phyloP scores from a whole-genome alignment of 805 yeast species.

The Lipomyces anomalus region DNA sequence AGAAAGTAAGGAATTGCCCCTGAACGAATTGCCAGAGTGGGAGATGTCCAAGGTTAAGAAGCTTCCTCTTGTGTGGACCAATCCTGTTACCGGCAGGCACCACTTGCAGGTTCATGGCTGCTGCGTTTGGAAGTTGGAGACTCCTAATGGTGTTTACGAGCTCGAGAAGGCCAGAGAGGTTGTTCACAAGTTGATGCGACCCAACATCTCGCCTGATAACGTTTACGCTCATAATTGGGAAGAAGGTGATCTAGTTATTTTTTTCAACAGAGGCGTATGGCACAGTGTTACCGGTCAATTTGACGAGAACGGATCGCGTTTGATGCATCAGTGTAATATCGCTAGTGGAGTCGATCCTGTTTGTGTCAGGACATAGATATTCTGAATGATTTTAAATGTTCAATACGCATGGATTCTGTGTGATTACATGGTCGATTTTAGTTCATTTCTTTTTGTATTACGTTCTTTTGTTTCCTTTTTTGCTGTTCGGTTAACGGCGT shows the following conservation, averaged over 20 bases:
- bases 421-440: no score
- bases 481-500: no score
- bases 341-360: slow-evolving; percentile 46
- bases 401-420: no score
- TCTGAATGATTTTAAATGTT: no score
- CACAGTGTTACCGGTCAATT: slow-evolving; percentile 90
- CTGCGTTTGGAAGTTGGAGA: slow-evolving; percentile 63
- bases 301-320: slow-evolving; percentile 66
- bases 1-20: slow-evolving; percentile 64
- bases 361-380: no score
- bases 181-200: slow-evolving; percentile 73
- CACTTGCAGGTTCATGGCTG: slow-evolving; percentile 87
- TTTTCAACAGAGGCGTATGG: slow-evolving; percentile 86
- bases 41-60: slow-evolving; percentile 69
- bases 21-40: slow-evolving; percentile 76
- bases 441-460: no score
- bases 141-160: slow-evolving; percentile 53
- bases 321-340: slow-evolving; percentile 92
- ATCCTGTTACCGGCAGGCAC: slow-evolving; percentile 75
- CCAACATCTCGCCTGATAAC: slow-evolving; percentile 67
- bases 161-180: slow-evolving; percentile 69
- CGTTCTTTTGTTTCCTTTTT: no score
- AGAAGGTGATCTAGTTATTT: slow-evolving; percentile 78
- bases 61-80: slow-evolving; percentile 87
- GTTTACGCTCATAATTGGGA: slow-evolving; percentile 80